Base-by-base conservation (phyloP, 2,329 filamentous ascomycete species). In the Colletotrichum viniferum region DNA sequence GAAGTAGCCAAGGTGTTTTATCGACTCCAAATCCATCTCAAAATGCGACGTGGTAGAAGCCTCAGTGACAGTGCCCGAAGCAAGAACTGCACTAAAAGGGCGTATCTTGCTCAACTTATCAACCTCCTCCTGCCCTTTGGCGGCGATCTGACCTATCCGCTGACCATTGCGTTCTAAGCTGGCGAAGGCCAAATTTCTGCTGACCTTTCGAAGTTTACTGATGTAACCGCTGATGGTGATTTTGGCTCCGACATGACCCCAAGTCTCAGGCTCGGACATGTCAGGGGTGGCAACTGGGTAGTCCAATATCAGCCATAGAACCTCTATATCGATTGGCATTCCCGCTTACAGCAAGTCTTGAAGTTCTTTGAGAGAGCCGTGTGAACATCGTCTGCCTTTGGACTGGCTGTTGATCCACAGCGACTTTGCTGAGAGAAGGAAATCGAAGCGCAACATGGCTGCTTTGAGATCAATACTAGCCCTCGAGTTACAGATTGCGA, bases 1-100 rank as follows among this genome's bases (percentile, higher is more conserved):
- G 70, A 97, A 95, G 1, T 89, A 85, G 79, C 96, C 96, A 5
- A 98, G 88, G 66, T 91, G 89, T 58, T 91, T 87, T 10, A 98
- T 89, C 4, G 88, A 88, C 62, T 89, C 85, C 21, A 96, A 83
- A 7, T 88, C 87, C 65, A 97, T 84, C 78, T 96, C 93, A 74
- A 92, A 81, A 5, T 76, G 76, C 13, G 63, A 62, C 2, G 58
- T 4, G 6, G 34, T 64, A 24, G 71, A 75, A 14, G 32, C 28
- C 6, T 66, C 26, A 5, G 77, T 77, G 26, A 75, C 73, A 13
- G 71, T 56, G 26, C 90, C 89, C 0, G 82, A 84, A 9, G 91
- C 84, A 16, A 86, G 79, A 2, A 93, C 89, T 3, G 91, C 88
- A 68, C 89, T 90, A 78, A 90, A 85, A 5, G 88, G 81, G 3